phyloP scores from a whole-genome alignment of 768 basidiomycete species.

The Suillus spraguei region DNA sequence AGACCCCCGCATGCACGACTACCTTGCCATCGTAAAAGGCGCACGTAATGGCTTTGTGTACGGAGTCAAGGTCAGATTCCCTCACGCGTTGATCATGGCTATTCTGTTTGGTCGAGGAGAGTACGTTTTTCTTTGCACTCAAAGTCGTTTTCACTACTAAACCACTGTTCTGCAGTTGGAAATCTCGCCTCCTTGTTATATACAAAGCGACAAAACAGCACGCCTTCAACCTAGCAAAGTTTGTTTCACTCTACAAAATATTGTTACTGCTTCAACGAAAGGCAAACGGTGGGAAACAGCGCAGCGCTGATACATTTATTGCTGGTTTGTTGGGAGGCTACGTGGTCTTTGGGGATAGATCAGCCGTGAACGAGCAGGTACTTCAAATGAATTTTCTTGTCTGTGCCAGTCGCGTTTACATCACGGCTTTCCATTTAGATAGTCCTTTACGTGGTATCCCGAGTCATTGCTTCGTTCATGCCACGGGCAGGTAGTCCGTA shows the following conservation, averaged over 20 bases:
- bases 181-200: conserved; percentile 64
- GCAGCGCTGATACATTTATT: conserved; percentile 83
- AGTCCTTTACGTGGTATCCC: conserved; percentile 93
- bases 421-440: conserved; percentile 55
- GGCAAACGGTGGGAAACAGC: conserved; percentile 79
- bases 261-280: conserved; percentile 82
- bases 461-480: conserved; percentile 89
- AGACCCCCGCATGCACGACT: conserved; percentile 84
- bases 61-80: conserved; percentile 89
- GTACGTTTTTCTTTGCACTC: conserved; percentile 49
- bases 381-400: not conserved
- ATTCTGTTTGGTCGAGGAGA: conserved; percentile 90
- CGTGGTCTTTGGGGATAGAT: conserved; percentile 82
- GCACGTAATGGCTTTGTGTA: conserved; percentile 90
- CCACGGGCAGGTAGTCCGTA: conserved; percentile 71
- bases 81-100: conserved; percentile 96
- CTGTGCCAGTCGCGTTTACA: conserved; percentile 11
- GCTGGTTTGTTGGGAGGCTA: conserved; percentile 94
- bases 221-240: conserved; percentile 89
- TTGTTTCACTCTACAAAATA: conserved; percentile 92
- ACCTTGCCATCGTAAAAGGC: conserved; percentile 92
- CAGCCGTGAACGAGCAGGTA: conserved; percentile 92
- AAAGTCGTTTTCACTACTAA: conserved; percentile 13
- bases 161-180: conserved; percentile 55
- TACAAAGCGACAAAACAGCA: conserved; percentile 88